These are phyloP conservation scores for Coriaria nepalensis DNA, from an alignment of 306 rosid genomes.

Conservation along the genomic window DNA sequence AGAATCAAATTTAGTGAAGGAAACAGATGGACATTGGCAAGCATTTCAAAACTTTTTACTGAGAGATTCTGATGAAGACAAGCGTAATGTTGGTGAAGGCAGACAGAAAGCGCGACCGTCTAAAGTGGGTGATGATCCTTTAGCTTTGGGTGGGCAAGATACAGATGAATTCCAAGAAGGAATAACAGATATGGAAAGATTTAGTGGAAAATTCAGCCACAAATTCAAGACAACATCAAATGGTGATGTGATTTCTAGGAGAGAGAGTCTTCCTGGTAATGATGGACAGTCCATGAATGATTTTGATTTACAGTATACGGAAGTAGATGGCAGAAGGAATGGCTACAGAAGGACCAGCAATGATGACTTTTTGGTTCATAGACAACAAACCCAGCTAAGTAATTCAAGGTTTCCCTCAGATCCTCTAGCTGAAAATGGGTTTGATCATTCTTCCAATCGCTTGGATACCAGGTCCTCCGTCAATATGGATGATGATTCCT, in stretches of 20 bases:
- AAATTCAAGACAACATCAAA: conserved; percentile 39
- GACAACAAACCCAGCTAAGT: conserved; percentile 33
- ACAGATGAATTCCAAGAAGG: conserved; percentile 39
- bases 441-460: conserved; percentile 27
- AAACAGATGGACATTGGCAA: conserved; percentile 71
- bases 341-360: conserved; percentile 35
- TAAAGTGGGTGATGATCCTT: conserved; percentile 49
- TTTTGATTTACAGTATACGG: conserved; percentile 42
- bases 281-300: conserved; percentile 19
- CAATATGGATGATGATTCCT: conserved; percentile 66
- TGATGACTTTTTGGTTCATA: conserved; percentile 61
- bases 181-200: conserved; percentile 31
- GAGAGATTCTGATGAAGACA: conserved; percentile 74
- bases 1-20: conserved; percentile 31
- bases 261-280: conserved; percentile 29
- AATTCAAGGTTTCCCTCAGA: conserved; percentile 28
- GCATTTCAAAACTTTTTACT: conserved; percentile 84
- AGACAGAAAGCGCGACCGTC: conserved; percentile 32
- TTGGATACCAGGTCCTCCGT: conserved; percentile 42
- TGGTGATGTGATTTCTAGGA: conserved; percentile 37
- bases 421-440: conserved; percentile 40
- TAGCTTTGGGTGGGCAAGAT: conserved; percentile 35
- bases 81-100: conserved; percentile 44
- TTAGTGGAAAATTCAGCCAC: conserved; percentile 35
- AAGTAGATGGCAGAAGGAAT: conserved; percentile 45